Conservation (phyloP, 2,329 filamentous ascomycete genomes). For the Phaeoacremonium minimum region DNA sequence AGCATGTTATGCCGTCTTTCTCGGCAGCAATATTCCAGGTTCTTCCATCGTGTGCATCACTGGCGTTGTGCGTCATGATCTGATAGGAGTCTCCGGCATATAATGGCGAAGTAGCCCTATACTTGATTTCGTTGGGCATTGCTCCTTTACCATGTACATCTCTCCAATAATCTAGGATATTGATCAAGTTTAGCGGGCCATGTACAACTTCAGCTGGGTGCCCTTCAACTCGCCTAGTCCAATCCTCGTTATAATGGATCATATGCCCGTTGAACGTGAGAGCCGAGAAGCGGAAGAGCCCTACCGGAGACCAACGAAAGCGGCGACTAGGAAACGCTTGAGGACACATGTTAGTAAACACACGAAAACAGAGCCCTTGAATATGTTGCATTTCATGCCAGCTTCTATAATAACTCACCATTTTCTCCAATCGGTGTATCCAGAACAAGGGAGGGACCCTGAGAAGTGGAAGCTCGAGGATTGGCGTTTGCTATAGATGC, state of each 20-base stretch:
- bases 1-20: constrained; percentile 26
- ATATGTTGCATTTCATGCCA: constrained; percentile 9
- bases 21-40: constrained; percentile 44
- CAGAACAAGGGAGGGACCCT: constrained; percentile 16
- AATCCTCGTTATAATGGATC: constrained; percentile 74
- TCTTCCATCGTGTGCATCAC: constrained; percentile 24
- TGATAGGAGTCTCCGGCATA: constrained; percentile 63
- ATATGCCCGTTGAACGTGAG: constrained; percentile 83
- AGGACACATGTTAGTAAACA: constrained; percentile 10
- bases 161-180: constrained; percentile 66
- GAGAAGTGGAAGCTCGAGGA: background rate
- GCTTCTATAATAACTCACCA: constrained; percentile 10
- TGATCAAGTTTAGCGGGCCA: constrained; percentile 71
- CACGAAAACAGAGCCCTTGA: constrained; percentile 7
- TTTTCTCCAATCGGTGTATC: constrained; percentile 13
- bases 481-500: background rate
- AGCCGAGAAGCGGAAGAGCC: constrained; percentile 76
- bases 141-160: constrained; percentile 36
- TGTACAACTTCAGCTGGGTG: constrained; percentile 73
- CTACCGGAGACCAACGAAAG: constrained; percentile 38
- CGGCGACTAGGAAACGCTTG: constrained; percentile 13
- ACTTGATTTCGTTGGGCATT: constrained; percentile 46
- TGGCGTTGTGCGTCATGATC: constrained; percentile 48
- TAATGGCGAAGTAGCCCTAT: constrained; percentile 65
- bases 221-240: constrained; percentile 61